Evolutionary conservation across 306 rosid species (phyloP).

Genomic region (Castanopsis chinensis): DNA sequence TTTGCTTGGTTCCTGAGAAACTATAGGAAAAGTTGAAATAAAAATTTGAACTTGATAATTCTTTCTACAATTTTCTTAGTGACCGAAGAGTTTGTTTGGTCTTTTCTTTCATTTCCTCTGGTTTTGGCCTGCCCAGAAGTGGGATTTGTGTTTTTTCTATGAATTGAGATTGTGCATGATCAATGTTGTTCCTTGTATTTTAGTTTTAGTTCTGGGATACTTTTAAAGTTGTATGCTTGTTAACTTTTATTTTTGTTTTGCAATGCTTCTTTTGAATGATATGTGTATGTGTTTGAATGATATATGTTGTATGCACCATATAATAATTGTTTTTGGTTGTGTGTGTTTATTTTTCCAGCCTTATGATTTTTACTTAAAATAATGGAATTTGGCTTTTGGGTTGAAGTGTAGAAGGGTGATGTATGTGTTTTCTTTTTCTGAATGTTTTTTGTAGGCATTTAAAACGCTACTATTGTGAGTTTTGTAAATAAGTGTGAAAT

Average conservation of each 20-base stretch:
- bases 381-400: constrained; percentile 1
- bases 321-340: neutral
- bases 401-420: neutral
- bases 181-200: neutral
- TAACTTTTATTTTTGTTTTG: constrained; percentile 11
- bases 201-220: constrained; percentile 1
- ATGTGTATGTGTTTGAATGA: neutral
- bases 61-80: neutral
- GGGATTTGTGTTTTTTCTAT: constrained; percentile 9
- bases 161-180: constrained; percentile 23
- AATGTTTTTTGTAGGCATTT: constrained; percentile 32
- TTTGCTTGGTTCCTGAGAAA: constrained; percentile 42
- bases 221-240: constrained; percentile 20
- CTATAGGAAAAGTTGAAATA: constrained; percentile 24
- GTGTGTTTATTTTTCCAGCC: neutral
- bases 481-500: no score
- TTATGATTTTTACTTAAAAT: neutral
- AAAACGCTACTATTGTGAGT: constrained; percentile 18
- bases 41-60: constrained; percentile 1
- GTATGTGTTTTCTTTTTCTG: constrained; percentile 10
- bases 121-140: neutral
- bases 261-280: constrained; percentile 17
- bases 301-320: no score
- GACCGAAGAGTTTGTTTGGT: neutral
- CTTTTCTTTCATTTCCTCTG: neutral